phyloP scores from a whole-genome alignment of 768 basidiomycete species.

The Rhizopogon salebrosus region DNA sequence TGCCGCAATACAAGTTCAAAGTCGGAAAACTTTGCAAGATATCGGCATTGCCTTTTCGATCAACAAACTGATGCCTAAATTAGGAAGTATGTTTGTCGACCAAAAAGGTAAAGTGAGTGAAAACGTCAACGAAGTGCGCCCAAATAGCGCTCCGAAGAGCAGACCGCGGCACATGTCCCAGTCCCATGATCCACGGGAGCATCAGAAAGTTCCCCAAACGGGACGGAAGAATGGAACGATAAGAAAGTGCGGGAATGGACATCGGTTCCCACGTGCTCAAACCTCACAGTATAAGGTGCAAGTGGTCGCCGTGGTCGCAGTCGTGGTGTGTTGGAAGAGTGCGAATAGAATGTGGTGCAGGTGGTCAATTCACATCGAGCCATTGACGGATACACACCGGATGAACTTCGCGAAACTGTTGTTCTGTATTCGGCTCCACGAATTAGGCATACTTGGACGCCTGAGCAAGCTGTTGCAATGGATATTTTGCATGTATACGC shows the following conservation, averaged over 20 bases:
- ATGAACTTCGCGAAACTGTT: background rate
- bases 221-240: background rate
- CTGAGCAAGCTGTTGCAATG: background rate
- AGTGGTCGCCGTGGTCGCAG: background rate
- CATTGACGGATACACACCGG: background rate
- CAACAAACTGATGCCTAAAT: slow-evolving; percentile 20
- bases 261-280: background rate
- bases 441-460: background rate
- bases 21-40: slow-evolving; percentile 9
- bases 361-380: background rate
- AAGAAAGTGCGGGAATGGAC: background rate
- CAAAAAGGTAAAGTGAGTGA: slow-evolving; percentile 11
- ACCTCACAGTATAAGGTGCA: background rate
- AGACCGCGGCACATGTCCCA: slow-evolving; percentile 8
- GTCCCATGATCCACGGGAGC: slow-evolving; percentile 16
- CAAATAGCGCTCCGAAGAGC: slow-evolving; percentile 1
- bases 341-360: background rate
- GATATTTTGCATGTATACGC: background rate
- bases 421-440: slow-evolving; percentile 2
- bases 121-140: slow-evolving; percentile 1
- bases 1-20: background rate
- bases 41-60: slow-evolving; percentile 17
- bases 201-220: slow-evolving; percentile 7
- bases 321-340: background rate
- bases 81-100: slow-evolving; percentile 17